Evolutionary conservation across 2,329 filamentous ascomycete species (phyloP).

Genomic region (Teratosphaeria nubilosa): DNA sequence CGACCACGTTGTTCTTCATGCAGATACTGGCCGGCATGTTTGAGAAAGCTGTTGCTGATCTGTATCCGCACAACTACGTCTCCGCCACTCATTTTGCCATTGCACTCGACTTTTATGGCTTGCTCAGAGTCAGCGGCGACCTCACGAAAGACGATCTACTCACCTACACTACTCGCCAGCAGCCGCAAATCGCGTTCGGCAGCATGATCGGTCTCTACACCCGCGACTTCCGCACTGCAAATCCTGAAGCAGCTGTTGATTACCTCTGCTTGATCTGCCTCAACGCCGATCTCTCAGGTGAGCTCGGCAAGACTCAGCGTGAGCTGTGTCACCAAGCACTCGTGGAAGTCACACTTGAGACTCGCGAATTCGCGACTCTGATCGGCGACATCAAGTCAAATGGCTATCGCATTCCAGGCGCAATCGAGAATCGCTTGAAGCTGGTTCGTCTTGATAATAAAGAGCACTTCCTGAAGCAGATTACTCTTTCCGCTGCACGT

Average conservation of each 20-base stretch:
- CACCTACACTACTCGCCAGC: slow-evolving; percentile 55
- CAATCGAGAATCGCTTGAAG: slow-evolving; percentile 73
- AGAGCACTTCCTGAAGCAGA: slow-evolving; percentile 78
- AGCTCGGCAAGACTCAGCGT: slow-evolving; percentile 65
- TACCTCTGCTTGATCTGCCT: slow-evolving; percentile 88
- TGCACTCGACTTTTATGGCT: slow-evolving; percentile 76
- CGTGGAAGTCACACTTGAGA: slow-evolving; percentile 91
- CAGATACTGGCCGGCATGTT: slow-evolving; percentile 87
- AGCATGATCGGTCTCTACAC: slow-evolving; percentile 93
- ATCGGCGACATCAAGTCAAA: slow-evolving; percentile 85
- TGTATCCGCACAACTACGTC: slow-evolving; percentile 84
- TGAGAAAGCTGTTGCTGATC: slow-evolving; percentile 81
- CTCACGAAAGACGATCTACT: slow-evolving; percentile 59
- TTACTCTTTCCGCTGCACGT: slow-evolving; percentile 83
- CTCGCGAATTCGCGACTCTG: slow-evolving; percentile 85
- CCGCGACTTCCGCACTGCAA: slow-evolving; percentile 82
- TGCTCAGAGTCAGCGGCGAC: slow-evolving; percentile 79
- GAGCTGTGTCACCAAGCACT: slow-evolving; percentile 84
- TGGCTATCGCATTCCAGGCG: slow-evolving; percentile 72
- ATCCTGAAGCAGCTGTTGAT: slow-evolving; percentile 82
- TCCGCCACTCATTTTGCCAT: slow-evolving; percentile 93
- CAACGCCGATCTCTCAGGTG: slow-evolving; percentile 69
- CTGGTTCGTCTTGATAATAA: slow-evolving; percentile 73
- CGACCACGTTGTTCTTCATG: slow-evolving; percentile 87
- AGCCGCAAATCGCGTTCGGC: slow-evolving; percentile 85